Evolutionary conservation across 768 basidiomycete species (phyloP), one percentile per base, ranked within the genome.

Genomic region (Boletus sp.): DNA sequence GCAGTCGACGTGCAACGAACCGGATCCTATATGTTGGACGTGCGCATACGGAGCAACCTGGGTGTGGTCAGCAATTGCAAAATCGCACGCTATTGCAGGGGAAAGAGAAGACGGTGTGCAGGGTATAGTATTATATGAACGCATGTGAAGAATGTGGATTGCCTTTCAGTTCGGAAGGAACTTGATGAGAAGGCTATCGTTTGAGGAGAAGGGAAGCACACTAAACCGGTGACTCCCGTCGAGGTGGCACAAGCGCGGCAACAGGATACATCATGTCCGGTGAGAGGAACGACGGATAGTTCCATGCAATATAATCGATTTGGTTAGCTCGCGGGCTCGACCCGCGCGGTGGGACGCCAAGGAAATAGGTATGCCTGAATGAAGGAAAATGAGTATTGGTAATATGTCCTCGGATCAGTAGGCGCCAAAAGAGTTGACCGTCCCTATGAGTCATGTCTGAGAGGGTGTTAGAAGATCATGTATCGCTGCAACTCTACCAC

Each of bases 151-250:
- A 54, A 46, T 30, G 52, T 48, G 56, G 56, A 57, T 66, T 59
- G 50, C 47, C 52, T 40, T 54, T 58, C 52, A 47, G 47, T 52
- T 55, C 67, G 66, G 67, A 68, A 67, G 64, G 67, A 69, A 10
- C 65, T 56, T 60, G 56, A 9, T 24, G 44, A 57, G 52, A 57
- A 59, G 56, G 11, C 12, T 40, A 45, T 56, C 61, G 35, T 68
- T 56, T 44, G 41, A 47, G 49, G 47, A 33, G 45, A 54, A 29
- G 48, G 33, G 55, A 67, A 68, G 55, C 40, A 50, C 32, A n/a
- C 10, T 18, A 5, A 45, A 28, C 12, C 37, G 46, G 54, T 47
- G 59, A 64, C 57, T 58, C 57, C 32, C 50, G 54, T 50, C 18
- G 35, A 45, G 44, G 29, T 40, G 59, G 54, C 20, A 50, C 18